Base-by-base conservation (phyloP, 176 grass and related monocot genomes). In the Poa annua region DNA sequence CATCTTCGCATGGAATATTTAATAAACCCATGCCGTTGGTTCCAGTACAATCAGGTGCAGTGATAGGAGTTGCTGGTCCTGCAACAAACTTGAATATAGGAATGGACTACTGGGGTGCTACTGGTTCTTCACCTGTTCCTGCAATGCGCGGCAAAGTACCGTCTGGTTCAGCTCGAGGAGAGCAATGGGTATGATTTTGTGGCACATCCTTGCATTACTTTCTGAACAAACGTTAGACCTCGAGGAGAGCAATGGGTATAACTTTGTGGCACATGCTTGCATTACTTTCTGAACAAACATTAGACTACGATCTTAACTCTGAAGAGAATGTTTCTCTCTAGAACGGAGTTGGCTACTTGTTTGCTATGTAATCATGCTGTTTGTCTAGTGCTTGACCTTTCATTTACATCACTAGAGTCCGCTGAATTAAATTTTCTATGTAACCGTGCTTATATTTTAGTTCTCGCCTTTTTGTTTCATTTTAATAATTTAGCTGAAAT, bases 31-130 rank as follows among this genome's bases (percentile, higher is more conserved):
- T 93, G 88, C 7, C 88, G 25, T 90, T 90, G 79, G 57, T 90
- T 68, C 82, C 89, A 67, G 71, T 89, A 81, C 89, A 91, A 77
- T 71, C 87, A 21, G 80, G 81, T 85, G 91, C 81, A 21, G 80
- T 81, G 72, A 66, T 91, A 65, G 88, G 88, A 79, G 74, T 94
- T 83, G 87, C 82, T 88, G 86, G 88, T 76, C 90, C 92, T 19
- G 76, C 92, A 38, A 85, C 92, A 80, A 94, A 89, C 68, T 85
- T 94, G 80, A 91, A 94, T 80, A 94, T 94, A 85, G 92, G 92
- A 77, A 83, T 94, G 81, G 92, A 94, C 55, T 94, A 94, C 75
- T 94, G 92, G 92, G 75, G 67, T 80, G 85, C 92, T 91, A 71
- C 85, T 33, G 85, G 81, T 52, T 85, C 92, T 71, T 89, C 89